phyloP scores from a whole-genome alignment of 106 monocot genomes.

The Allium sativum region DNA sequence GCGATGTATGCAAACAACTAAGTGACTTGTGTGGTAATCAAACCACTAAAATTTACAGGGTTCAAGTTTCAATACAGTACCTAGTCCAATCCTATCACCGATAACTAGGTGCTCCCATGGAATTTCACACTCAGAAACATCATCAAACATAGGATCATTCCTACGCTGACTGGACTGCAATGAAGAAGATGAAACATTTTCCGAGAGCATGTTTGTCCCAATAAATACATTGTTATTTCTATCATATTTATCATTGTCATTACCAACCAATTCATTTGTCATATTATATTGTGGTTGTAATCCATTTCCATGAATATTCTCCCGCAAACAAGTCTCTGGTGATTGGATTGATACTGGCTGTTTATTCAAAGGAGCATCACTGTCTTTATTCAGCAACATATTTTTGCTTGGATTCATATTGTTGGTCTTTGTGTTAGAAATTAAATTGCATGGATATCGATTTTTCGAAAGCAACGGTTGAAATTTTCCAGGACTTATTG shows the following conservation, averaged over 20 bases:
- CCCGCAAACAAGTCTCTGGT: constrained; percentile 16
- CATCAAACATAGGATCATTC: constrained; percentile 83
- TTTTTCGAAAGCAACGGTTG: constrained; percentile 84
- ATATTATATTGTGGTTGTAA: constrained; percentile 4
- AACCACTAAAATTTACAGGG: no score
- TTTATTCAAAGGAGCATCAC: constrained; percentile 15
- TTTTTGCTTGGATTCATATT: constrained; percentile 8
- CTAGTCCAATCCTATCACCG: constrained; percentile 99
- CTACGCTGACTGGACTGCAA: constrained; percentile 24
- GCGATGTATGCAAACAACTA: no score
- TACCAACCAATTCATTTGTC: constrained; percentile 14
- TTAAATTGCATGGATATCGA: constrained; percentile 64
- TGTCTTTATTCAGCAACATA: constrained; percentile 24
- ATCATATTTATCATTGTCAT: constrained; percentile 22
- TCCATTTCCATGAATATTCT: constrained; percentile 13
- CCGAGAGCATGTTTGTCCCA: constrained; percentile 18
- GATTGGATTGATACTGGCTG: constrained; percentile 15
- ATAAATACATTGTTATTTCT: constrained; percentile 40
- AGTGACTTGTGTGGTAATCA: no score
- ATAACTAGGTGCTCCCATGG: constrained; percentile 91
- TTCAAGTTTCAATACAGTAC: constrained; percentile 30
- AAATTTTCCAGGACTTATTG: constrained; percentile 55
- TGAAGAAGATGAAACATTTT: constrained; percentile 25
- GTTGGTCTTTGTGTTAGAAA: constrained; percentile 35
- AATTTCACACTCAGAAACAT: constrained; percentile 90